phyloP scores from a whole-genome alignment of 192 early-diverging fungal species.

The Kickxella alabastrina region DNA sequence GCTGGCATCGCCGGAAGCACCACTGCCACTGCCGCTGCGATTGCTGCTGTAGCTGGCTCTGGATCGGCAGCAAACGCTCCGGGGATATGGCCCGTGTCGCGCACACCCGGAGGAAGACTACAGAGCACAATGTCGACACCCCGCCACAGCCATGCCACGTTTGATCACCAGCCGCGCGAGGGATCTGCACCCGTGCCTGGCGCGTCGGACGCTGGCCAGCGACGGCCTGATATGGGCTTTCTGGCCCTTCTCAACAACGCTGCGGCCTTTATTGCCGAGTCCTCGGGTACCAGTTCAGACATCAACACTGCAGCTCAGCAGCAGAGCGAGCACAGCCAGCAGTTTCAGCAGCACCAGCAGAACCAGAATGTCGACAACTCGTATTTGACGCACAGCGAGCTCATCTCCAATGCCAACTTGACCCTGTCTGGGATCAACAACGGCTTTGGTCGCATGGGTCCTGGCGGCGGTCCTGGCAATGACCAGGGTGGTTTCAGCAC shows the following conservation, averaged over 20 bases:
- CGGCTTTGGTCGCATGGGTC: slow-evolving; percentile 8
- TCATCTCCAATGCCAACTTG: slow-evolving; percentile 15
- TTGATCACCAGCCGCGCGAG: slow-evolving; percentile 20
- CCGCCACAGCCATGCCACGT: slow-evolving; percentile 7
- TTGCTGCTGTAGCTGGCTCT: slow-evolving; percentile 4
- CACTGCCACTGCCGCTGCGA: slow-evolving; percentile 1
- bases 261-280: slow-evolving; percentile 40
- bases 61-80: slow-evolving; percentile 8
- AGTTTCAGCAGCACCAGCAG: slow-evolving; percentile 8
- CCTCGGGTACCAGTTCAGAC: slow-evolving; percentile 4
- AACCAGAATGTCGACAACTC: slow-evolving; percentile 5
- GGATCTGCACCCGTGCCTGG: slow-evolving; percentile 32
- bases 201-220: slow-evolving; percentile 8
- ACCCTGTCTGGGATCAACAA: slow-evolving; percentile 25
- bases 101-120: slow-evolving; percentile 2
- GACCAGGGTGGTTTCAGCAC: slow-evolving; percentile 10
- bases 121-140: slow-evolving; percentile 39
- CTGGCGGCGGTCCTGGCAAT: neutral
- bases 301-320: neutral
- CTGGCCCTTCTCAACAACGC: slow-evolving; percentile 46
- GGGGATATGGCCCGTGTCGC: slow-evolving; percentile 5
- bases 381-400: slow-evolving; percentile 23
- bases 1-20: slow-evolving; percentile 4
- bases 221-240: slow-evolving; percentile 41
- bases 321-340: neutral